A percentile compares a stretch with the other conserved stretches of the same genome.
Evolutionary conservation across 2,329 filamentous ascomycete species (phyloP).

Genomic region (Xylaria arbuscula): DNA sequence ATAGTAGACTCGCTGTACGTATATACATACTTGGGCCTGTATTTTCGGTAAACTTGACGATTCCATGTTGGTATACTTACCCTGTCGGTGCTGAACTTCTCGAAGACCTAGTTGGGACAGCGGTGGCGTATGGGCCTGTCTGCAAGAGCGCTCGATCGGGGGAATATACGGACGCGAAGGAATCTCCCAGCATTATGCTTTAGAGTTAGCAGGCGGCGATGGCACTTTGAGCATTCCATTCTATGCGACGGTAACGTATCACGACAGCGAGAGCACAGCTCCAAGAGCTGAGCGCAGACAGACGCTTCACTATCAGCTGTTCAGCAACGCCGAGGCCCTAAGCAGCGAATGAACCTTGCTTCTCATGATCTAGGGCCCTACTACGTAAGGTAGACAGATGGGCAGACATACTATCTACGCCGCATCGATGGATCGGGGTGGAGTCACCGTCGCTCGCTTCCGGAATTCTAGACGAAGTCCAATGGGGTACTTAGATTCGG

Average conservation of each 20-base stretch:
- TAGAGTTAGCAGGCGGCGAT: background rate
- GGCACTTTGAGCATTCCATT: background rate
- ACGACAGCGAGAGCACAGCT: constrained; percentile 20
- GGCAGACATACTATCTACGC: background rate
- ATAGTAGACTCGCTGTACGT: constrained; percentile 20
- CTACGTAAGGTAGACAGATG: too few species aligned
- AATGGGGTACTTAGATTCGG: constrained; percentile 3
- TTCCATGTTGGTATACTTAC: constrained; percentile 4
- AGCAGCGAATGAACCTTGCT: constrained; percentile 28
- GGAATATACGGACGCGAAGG: constrained; percentile 6
- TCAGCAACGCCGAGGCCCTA: constrained; percentile 1
- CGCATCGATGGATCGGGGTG: constrained; percentile 9
- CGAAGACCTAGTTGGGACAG: background rate
- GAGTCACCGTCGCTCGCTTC: constrained; percentile 17
- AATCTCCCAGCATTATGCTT: constrained; percentile 11
- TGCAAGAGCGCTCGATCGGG: background rate
- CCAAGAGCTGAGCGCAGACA: constrained; percentile 26
- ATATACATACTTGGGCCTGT: background rate
- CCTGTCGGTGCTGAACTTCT: constrained; percentile 8
- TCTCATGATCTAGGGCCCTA: constrained; percentile 5
- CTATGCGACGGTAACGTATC: constrained; percentile 34
- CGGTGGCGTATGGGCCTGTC: constrained; percentile 2
- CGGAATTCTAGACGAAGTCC: constrained; percentile 9
- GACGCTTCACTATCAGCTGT: constrained; percentile 30
- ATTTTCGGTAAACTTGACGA: constrained; percentile 14